Conservation (phyloP, 2,329 filamentous ascomycete genomes). For the Ceratocystis smalleyi region DNA sequence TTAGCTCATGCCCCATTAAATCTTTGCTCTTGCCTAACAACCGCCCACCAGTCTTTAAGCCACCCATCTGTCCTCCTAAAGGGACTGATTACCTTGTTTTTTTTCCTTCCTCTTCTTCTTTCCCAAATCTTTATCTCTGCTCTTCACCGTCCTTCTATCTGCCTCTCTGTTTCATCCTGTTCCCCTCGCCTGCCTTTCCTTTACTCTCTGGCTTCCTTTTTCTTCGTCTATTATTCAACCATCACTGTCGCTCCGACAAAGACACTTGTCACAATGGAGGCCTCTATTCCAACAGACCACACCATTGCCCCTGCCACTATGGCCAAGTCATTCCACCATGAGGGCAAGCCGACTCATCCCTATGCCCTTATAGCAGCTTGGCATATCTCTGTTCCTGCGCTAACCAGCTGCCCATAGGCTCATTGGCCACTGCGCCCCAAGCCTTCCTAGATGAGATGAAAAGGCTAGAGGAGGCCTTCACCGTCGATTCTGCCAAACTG, state of each 20-base stretch:
- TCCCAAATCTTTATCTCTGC: not conserved
- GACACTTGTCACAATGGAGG: constrained; percentile 9
- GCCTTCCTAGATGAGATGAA: constrained; percentile 68
- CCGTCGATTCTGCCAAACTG: constrained; percentile 59
- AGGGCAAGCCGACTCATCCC: constrained; percentile 12
- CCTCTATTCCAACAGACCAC: constrained; percentile 12
- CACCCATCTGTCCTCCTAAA: constrained; percentile 1
- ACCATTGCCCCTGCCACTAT: constrained; percentile 15
- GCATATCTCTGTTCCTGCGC: not conserved
- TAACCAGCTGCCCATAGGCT: constrained; percentile 40
- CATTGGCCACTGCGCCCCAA: constrained; percentile 80
- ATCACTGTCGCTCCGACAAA: not conserved
- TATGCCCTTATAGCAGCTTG: not conserved
- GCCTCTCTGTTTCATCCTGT: not conserved
- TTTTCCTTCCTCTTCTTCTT: too few species aligned
- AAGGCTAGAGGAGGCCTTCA: constrained; percentile 69
- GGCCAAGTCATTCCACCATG: constrained; percentile 16
- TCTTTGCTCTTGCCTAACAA: constrained; percentile 2
- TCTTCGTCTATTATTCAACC: not conserved
- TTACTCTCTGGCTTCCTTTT: not conserved
- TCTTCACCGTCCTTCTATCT: not conserved
- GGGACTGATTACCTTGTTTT: not conserved
- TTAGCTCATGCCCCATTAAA: constrained; percentile 6
- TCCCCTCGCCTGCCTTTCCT: not conserved
- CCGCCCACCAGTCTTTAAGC: not conserved